A percentile compares a stretch with the other conserved stretches of the same genome.
These are phyloP conservation scores for Xylaria digitata DNA, from an alignment of 2,329 filamentous ascomycete genomes.

Conservation along the genomic window DNA sequence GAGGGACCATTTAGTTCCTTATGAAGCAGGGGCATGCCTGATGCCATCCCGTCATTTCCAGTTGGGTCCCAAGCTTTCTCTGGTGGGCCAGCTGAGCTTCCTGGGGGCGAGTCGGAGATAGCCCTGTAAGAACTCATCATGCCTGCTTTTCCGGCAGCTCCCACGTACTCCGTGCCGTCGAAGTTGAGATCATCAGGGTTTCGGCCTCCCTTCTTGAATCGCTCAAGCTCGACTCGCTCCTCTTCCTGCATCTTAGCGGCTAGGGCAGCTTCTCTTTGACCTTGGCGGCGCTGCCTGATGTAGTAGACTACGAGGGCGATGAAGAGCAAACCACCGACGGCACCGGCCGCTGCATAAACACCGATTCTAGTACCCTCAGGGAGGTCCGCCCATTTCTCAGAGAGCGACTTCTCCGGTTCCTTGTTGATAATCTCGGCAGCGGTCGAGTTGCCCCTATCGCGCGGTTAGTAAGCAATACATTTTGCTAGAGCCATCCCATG, in stretches of 20 bases:
- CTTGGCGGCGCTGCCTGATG: conserved; percentile 64
- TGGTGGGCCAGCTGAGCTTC: conserved; percentile 37
- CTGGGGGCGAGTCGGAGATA: conserved; percentile 38
- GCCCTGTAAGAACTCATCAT: conserved; percentile 35
- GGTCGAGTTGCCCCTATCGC: conserved; percentile 67
- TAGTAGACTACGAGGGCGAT: conserved; percentile 62
- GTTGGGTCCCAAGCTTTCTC: conserved; percentile 41
- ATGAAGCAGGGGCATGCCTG: conserved; percentile 34
- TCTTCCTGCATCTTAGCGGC: conserved; percentile 58
- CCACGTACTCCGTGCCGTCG: conserved; percentile 33
- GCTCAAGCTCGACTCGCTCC: conserved; percentile 64
- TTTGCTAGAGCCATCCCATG: background rate
- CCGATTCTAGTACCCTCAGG: conserved; percentile 62
- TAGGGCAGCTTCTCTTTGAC: conserved; percentile 62
- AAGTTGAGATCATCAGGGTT: conserved; percentile 56
- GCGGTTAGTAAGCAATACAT: conserved; percentile 5
- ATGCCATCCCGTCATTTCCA: conserved; percentile 22
- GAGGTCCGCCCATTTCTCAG: conserved; percentile 66
- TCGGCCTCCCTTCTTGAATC: conserved; percentile 60
- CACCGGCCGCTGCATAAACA: conserved; percentile 63
- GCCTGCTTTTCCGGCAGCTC: conserved; percentile 33
- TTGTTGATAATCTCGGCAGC: conserved; percentile 58
- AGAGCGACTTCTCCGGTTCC: conserved; percentile 54
- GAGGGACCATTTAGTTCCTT: conserved; percentile 21
- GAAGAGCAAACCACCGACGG: conserved; percentile 52